Percentiles rank a stretch among this genome's conserved stretches.
Evolutionary conservation across 495 filamentous ascomycete species (phyloP).

Genomic region (Talaromyces wortmannii): DNA sequence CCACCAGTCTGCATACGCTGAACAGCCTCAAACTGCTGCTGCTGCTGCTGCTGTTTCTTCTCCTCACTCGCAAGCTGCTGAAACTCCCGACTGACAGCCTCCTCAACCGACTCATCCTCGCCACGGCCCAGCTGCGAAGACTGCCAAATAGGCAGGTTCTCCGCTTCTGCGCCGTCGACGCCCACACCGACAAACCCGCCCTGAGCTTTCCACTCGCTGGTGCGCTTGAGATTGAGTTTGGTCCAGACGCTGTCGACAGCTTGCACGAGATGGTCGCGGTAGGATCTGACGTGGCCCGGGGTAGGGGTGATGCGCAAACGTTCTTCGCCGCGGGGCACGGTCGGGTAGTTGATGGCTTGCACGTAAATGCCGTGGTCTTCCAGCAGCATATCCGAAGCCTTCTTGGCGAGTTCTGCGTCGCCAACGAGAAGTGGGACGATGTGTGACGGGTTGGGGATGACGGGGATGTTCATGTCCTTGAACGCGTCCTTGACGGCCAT

Average conservation of each 20-base stretch:
- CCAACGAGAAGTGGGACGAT: conserved; percentile 93
- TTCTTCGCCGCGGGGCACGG: conserved; percentile 93
- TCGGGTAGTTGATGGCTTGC: conserved; percentile 98
- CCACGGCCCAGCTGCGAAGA: conserved; percentile 74
- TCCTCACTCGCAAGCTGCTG: conserved; percentile 5
- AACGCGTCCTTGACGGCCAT: conserved; percentile 81
- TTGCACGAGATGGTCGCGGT: conserved; percentile 75
- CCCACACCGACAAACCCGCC: conserved; percentile 95
- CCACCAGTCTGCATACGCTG: conserved; percentile 23
- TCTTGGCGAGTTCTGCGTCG: conserved; percentile 86
- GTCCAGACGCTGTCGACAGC: conserved; percentile 84
- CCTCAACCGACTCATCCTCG: conserved; percentile 29
- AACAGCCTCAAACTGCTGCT: conserved; percentile 7
- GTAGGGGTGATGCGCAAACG: conserved; percentile 93
- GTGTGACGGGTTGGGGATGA: conserved; percentile 95
- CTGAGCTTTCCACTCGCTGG: conserved; percentile 81
- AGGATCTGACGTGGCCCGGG: conserved; percentile 77
- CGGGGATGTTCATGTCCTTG: conserved; percentile 76
- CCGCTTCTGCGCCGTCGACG: conserved; percentile 49
- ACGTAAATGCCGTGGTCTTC: conserved; percentile 91
- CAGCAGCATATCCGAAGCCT: conserved; percentile 81
- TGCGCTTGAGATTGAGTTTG: conserved; percentile 81
- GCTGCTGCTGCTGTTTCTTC: no score
- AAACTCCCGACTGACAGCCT: conserved; percentile 32
- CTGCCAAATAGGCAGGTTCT: conserved; percentile 73